Evolutionary conservation across 257 asterid species (phyloP).

Genomic region (Solanum piurae): DNA sequence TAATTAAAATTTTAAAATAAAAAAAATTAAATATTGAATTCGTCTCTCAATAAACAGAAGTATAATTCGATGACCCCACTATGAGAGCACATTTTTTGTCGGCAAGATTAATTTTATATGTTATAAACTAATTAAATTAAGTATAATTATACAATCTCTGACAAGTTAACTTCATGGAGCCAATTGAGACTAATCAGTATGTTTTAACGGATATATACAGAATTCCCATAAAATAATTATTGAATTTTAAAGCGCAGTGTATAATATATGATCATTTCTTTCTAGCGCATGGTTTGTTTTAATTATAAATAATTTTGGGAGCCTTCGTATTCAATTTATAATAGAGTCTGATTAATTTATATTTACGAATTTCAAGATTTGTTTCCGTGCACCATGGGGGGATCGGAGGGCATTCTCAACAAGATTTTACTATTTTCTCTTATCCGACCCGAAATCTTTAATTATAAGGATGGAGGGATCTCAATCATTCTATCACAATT

Average conservation of each 20-base stretch:
- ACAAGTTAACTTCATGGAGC: neutral
- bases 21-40: neutral
- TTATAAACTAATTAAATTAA: neutral
- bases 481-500: neutral
- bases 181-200: neutral
- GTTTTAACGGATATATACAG: neutral
- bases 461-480: neutral
- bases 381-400: accelerated
- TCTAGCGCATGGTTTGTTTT: neutral
- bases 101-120: neutral
- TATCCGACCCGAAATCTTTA: accelerated
- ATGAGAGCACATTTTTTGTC: neutral
- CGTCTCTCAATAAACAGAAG: too few species aligned
- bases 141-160: neutral
- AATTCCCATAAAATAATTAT: neutral
- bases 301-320: neutral
- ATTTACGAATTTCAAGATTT: neutral
- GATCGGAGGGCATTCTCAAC: neutral
- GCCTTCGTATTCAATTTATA: too few species aligned
- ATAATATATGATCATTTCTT: neutral
- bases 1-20: neutral
- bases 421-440: neutral
- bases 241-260: neutral
- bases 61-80: neutral
- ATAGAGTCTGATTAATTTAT: too few species aligned